Evolutionary conservation across 768 basidiomycete species (phyloP), one percentile per base, ranked within the genome.

Genomic region (Harrya chromipes): DNA sequence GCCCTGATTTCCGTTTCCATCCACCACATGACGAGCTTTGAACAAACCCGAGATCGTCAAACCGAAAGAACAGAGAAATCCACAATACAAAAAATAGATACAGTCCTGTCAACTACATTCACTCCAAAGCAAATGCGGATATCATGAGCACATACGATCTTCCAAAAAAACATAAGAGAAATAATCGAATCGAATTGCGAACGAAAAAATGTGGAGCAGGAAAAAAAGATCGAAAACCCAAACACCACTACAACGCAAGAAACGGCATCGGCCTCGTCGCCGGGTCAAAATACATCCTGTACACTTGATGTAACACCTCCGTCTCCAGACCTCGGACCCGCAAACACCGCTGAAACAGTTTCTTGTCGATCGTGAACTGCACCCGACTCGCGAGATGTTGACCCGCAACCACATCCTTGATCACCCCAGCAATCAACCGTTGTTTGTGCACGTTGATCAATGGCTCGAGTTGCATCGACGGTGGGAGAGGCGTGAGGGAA

Each of bases 401-500:
- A 2, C 88, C 87, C 10, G 85, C 82, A 8, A 92, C 87, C 47
- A 92, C 70, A 7, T 80, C 77, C 65, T 90, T 90, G 71, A 92
- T 87, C 36, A 89, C 84, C 14, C 78, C 79, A 10, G 90, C 88
- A 45, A 90, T 87, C 56, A 85, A 70, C 31, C 90, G 81, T 63
- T 93, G 90, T 68, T 93, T 92, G 68, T 92, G 88, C 6, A 93
- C 85, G 62, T 91, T 93, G 70, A 93, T 89, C 50, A 93, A 68
- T 4, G 90, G 89, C 59, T 92, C 89, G 24, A 93, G 78, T 53
- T 84, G 81, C 74, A 91, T 88, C n/a, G 80, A 78, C 1, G 81
- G 62, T 0, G 90, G 90, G 4, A 92, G 79, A 8, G 84, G 78
- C 4, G 82, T 76, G 6, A 93, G 76, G 12, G 83, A 74, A 1